Base-by-base conservation (phyloP, 176 grass and related monocot genomes). In the Phragmites australis region DNA sequence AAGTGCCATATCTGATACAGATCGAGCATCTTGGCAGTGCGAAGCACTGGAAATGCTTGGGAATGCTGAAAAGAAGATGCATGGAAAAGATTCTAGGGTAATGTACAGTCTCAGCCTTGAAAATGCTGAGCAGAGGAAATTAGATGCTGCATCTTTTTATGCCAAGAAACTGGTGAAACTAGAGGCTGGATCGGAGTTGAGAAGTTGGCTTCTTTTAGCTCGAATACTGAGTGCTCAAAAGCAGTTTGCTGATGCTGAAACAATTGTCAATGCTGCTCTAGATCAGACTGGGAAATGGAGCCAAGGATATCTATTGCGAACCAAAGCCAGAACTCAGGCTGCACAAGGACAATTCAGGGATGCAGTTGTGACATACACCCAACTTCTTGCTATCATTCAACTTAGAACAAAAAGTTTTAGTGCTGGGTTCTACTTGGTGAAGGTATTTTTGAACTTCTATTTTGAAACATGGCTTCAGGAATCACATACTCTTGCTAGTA, bases 201-300 rank as follows among this genome's bases (percentile, higher is more conserved):
- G 81, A 62, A 90, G 76, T 82, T 99, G 97, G 97, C 86, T 99
- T 83, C 91, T 99, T 44, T 89, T 99, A 69, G 93, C 97, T 80
- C 87, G 90, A 89, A 90, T 99, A 82, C 74, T 99, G 6, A 90
- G 78, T 82, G 97, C 88, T 41, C 90, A 99, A 83, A 96, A 99
- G 78, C 59, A 83, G 64, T 96, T 89, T 87, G 44, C 82, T 6
- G 84, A 93, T 79, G 90, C 90, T 68, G 97, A 88, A 74, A 88
- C 76, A 59, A 83, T 87, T 78, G 65, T 99, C 47, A 86, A 96
- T 86, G 87, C 93, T 88, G 97, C 90, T 80, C 62, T 99, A 57
- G 93, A 87, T 87, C 84, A 96, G 77, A 88, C 85, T 82, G 97
- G 90, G 46, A 99, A 99, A 84, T 96, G 93, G 93, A 84, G 73